Percentiles rank a stretch among this genome's conserved stretches.
These are phyloP conservation scores for Kuraishia floccosa DNA, from an alignment of 805 yeast genomes.

Conservation along the genomic window DNA sequence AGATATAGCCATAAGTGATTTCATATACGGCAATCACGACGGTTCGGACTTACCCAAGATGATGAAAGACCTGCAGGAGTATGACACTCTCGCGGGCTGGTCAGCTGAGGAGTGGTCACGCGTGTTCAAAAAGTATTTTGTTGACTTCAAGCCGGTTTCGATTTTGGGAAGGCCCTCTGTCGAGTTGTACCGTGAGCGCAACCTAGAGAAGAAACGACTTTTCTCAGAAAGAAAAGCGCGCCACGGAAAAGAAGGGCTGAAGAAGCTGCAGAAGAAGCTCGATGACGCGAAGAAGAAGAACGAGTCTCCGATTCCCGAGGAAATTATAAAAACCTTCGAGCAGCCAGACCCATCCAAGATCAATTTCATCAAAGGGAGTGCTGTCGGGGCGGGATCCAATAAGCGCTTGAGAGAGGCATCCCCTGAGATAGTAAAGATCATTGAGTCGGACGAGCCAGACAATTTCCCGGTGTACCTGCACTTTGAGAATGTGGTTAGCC, in stretches of 20 bases:
- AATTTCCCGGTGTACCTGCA: constrained; percentile 62
- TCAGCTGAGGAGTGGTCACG: constrained; percentile 53
- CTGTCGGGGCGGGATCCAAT: constrained; percentile 49
- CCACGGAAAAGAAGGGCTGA: constrained; percentile 52
- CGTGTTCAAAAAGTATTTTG: constrained; percentile 38
- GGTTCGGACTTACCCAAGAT: constrained; percentile 48
- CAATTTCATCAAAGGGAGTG: constrained; percentile 54
- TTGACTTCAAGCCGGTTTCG: constrained; percentile 52
- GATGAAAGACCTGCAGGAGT: constrained; percentile 46
- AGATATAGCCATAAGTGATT: constrained; percentile 62
- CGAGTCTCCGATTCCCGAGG: constrained; percentile 67
- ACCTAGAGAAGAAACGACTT: constrained; percentile 37
- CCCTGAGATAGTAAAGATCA: constrained; percentile 6
- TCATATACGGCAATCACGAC: constrained; percentile 61
- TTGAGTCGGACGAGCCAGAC: constrained; percentile 10
- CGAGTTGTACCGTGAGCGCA: constrained; percentile 38
- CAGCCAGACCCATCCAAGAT: constrained; percentile 70
- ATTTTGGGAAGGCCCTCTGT: constrained; percentile 67
- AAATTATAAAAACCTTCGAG: constrained; percentile 47
- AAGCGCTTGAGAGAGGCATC: not conserved
- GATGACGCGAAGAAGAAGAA: constrained; percentile 55
- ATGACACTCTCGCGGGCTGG: constrained; percentile 52
- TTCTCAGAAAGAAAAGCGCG: constrained; percentile 34
- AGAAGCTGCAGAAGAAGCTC: constrained; percentile 35
- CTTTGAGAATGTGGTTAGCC: constrained; percentile 69